A percentile compares a stretch with the other conserved stretches of the same genome.
Evolutionary conservation across 345 rosid genomes (phyloP).

Genomic region (Brassica rapa): DNA sequence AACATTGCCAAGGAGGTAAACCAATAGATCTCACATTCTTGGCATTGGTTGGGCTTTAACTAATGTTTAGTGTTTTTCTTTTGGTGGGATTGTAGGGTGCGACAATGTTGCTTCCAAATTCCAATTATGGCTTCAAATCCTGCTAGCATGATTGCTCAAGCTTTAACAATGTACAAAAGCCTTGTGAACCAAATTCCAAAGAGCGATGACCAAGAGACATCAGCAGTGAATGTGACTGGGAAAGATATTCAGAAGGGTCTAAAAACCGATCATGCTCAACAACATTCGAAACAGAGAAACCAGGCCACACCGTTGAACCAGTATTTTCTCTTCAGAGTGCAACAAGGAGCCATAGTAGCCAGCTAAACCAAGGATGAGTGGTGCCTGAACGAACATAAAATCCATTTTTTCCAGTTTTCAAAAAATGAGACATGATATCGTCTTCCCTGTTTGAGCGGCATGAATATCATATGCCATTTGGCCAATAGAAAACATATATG

Average conservation of each 20-base stretch:
- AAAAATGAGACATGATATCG: slow-evolving; percentile 12
- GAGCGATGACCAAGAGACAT: slow-evolving; percentile 29
- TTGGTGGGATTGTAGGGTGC: slow-evolving; percentile 55
- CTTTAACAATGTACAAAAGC: slow-evolving; percentile 77
- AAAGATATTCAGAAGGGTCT: slow-evolving; percentile 33
- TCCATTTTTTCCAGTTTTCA: slow-evolving; percentile 6
- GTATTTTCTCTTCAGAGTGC: slow-evolving; percentile 69
- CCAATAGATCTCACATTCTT: background rate
- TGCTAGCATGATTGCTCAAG: slow-evolving; percentile 75
- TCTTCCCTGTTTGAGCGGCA: background rate
- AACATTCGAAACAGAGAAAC: slow-evolving; percentile 28
- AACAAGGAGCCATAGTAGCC: slow-evolving; percentile 25
- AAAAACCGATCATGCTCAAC: slow-evolving; percentile 31
- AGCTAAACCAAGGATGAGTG: background rate
- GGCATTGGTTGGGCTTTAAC: background rate
- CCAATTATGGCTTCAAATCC: slow-evolving; percentile 71
- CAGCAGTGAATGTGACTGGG: slow-evolving; percentile 31
- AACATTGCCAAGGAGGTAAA: slow-evolving; percentile 93
- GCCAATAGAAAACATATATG: slow-evolving; percentile 21
- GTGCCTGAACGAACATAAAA: slow-evolving; percentile 14
- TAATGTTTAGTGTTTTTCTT: background rate
- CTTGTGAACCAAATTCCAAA: slow-evolving; percentile 55
- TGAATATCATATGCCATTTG: slow-evolving; percentile 2
- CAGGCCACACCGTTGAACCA: slow-evolving; percentile 23
- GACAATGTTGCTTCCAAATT: slow-evolving; percentile 87